These are phyloP conservation scores for Aspergillus viridinutans DNA, from an alignment of 2,329 filamentous ascomycete species.

Conservation along the genomic window DNA sequence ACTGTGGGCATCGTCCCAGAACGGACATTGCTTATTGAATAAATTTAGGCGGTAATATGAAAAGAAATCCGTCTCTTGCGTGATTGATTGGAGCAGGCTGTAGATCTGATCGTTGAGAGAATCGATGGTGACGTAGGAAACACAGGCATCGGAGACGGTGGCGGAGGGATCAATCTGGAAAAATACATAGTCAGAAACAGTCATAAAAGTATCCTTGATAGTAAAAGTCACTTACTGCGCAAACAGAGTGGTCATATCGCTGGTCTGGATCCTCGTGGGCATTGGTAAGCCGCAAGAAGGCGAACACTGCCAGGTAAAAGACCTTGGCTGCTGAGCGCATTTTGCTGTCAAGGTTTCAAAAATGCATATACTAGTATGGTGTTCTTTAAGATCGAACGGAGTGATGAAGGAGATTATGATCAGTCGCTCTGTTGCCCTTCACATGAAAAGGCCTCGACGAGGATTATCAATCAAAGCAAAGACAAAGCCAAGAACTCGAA, in stretches of 20 bases:
- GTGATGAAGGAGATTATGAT: background rate
- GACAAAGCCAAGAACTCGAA: background rate
- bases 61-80: slow-evolving; percentile 90
- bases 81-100: slow-evolving; percentile 74
- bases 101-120: slow-evolving; percentile 72
- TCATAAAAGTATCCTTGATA: slow-evolving; percentile 9
- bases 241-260: slow-evolving; percentile 43
- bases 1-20: slow-evolving; percentile 89
- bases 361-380: background rate
- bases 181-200: slow-evolving; percentile 9
- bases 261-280: slow-evolving; percentile 41
- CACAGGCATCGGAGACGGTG: slow-evolving; percentile 91
- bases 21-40: slow-evolving; percentile 90
- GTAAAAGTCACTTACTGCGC: slow-evolving; percentile 48
- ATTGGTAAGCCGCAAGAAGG: slow-evolving; percentile 50
- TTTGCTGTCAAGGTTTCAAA: slow-evolving; percentile 2
- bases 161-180: slow-evolving; percentile 77
- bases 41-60: slow-evolving; percentile 94
- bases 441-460: slow-evolving; percentile 11
- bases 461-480: slow-evolving; percentile 5
- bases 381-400: background rate
- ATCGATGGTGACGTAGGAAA: slow-evolving; percentile 88
- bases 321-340: slow-evolving; percentile 54
- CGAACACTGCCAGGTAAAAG: slow-evolving; percentile 61
- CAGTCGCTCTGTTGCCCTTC: slow-evolving; percentile 1